Conservation (phyloP, 208 protist species). For the Trypanosoma theileri region DNA sequence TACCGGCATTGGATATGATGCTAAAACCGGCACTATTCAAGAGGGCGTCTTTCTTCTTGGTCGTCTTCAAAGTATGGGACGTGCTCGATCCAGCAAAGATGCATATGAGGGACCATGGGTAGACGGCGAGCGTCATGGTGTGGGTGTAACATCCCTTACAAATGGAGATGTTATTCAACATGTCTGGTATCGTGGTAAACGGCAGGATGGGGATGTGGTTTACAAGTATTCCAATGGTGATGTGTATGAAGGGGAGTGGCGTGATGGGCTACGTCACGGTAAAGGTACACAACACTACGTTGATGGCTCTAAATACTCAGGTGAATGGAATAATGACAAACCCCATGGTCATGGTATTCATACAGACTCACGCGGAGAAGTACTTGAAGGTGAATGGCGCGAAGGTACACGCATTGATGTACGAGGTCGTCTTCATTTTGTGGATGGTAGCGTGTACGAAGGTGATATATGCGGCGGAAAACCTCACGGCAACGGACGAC, state of each 20-base stretch:
- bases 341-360: constrained; percentile 71
- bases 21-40: constrained; percentile 51
- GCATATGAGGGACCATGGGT: constrained; percentile 82
- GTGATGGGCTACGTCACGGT: constrained; percentile 54
- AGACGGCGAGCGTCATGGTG: constrained; percentile 79
- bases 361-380: constrained; percentile 57
- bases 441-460: constrained; percentile 79
- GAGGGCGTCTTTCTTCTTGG: constrained; percentile 80
- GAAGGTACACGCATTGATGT: constrained; percentile 55
- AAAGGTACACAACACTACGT: constrained; percentile 57
- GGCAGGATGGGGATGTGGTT: constrained; percentile 66
- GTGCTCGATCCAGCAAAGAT: constrained; percentile 29
- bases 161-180: constrained; percentile 79
- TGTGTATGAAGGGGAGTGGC: constrained; percentile 85
- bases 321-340: constrained; percentile 66
- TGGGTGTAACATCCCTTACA: constrained; percentile 64
- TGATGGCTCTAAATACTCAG: constrained; percentile 85
- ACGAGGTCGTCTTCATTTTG: constrained; percentile 43
- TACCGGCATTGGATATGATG: constrained; percentile 57
- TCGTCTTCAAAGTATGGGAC: constrained; percentile 58
- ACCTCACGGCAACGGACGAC: constrained; percentile 66
- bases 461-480: constrained; percentile 58
- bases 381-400: constrained; percentile 69
- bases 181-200: constrained; percentile 69
- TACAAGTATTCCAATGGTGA: constrained; percentile 49